phyloP scores from a whole-genome alignment of 1,139 yeast species.

The Eremothecium coryli region DNA sequence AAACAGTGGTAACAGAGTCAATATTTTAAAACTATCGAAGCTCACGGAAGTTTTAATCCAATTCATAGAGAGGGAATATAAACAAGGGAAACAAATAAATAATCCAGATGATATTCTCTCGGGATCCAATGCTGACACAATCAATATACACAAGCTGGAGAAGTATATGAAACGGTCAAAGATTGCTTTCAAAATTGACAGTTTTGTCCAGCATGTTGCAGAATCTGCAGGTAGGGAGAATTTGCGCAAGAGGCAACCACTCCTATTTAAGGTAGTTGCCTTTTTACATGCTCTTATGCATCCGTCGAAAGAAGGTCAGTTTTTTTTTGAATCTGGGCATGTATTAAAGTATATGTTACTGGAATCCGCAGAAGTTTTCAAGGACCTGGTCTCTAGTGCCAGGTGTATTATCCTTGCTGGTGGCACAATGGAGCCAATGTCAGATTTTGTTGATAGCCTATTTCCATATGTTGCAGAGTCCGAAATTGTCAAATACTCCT shows the following conservation, averaged over 20 bases:
- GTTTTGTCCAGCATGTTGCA: conserved; percentile 43
- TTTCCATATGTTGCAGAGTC: conserved; percentile 48
- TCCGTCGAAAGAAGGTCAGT: conserved; percentile 73
- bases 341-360: conserved; percentile 61
- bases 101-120: conserved; percentile 42
- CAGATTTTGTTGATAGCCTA: conserved; percentile 55
- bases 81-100: conserved; percentile 47
- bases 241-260: conserved; percentile 34
- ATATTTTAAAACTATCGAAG: conserved; percentile 54
- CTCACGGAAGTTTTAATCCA: conserved; percentile 43
- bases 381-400: conserved; percentile 54
- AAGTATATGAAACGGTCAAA: conserved; percentile 57
- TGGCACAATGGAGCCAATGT: conserved; percentile 91
- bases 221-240: conserved; percentile 8
- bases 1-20: conserved; percentile 66
- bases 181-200: conserved; percentile 76
- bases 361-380: conserved; percentile 70
- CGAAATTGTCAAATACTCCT: conserved; percentile 49
- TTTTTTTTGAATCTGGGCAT: conserved; percentile 44
- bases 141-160: conserved; percentile 63
- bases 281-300: conserved; percentile 61
- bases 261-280: conserved; percentile 55
- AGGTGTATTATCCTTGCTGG: conserved; percentile 79
- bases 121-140: conserved; percentile 54
- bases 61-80: conserved; percentile 36